phyloP scores from a whole-genome alignment of 768 basidiomycete species.

The Pulveroboletus sp. region DNA sequence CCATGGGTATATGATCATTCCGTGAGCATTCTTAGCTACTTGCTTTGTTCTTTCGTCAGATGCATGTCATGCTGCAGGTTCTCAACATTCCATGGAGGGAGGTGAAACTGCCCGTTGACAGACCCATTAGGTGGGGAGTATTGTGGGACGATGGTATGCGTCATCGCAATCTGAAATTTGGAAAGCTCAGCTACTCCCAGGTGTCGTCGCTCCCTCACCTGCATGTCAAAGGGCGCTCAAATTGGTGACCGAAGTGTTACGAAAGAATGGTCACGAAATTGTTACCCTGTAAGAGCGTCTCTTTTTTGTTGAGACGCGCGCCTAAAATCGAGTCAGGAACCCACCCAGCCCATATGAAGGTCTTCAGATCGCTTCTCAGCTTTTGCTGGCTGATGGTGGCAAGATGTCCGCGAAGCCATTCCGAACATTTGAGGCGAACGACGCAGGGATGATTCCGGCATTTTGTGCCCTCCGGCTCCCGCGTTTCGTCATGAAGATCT shows the following conservation, averaged over 20 bases:
- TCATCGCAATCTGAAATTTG: background rate
- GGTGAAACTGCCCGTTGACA: conserved; percentile 43
- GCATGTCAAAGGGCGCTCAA: conserved; percentile 54
- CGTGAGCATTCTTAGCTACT: conserved; percentile 21
- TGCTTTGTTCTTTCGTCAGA: background rate
- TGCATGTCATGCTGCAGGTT: conserved; percentile 19
- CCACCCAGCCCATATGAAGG: conserved; percentile 50
- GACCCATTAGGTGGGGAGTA: conserved; percentile 56
- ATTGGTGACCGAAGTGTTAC: conserved; percentile 41
- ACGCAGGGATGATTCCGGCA: conserved; percentile 42
- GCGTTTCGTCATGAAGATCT: conserved; percentile 42
- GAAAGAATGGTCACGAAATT: conserved; percentile 46
- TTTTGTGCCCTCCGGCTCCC: conserved; percentile 44
- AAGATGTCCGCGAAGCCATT: conserved; percentile 35
- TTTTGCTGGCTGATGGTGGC: conserved; percentile 50
- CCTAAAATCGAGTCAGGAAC: conserved; percentile 13
- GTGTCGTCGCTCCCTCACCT: conserved; percentile 55
- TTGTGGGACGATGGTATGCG: conserved; percentile 57
- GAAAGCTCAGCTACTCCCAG: conserved; percentile 31
- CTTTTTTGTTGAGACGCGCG: background rate
- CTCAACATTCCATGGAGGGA: conserved; percentile 35
- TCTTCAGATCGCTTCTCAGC: conserved; percentile 48
- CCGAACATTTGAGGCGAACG: conserved; percentile 42
- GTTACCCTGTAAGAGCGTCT: conserved; percentile 45
- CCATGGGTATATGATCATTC: conserved; percentile 66